Evolutionary conservation across 2,329 filamentous ascomycete genomes (phyloP), one percentile per base, ranked within the genome.

Genomic region (Macrophomina pseudophaseolina): DNA sequence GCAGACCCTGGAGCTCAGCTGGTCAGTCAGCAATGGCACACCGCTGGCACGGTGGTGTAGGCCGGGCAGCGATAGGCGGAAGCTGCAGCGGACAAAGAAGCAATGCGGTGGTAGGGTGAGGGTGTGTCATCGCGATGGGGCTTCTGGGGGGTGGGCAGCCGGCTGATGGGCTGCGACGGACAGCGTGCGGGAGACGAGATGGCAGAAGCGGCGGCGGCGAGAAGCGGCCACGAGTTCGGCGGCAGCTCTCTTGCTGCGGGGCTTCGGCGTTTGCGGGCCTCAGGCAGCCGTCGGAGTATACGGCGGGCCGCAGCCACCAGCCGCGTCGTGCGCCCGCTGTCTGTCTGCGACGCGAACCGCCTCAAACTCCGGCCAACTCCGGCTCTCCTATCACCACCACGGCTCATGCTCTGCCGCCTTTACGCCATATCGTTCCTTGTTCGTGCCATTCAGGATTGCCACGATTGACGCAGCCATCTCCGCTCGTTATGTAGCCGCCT

Each of bases 11-110:
- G 58, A 6, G 42, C 32, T 62, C 58, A 62, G 58, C 58, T 62
- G 28, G 42, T 62, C 58, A 49, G 58, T 62, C 58, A 62, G 58
- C 58, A 62, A 62, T n/a, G n/a, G 40, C 58, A 62, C 58, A 62
- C 58, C 58, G 58, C 58, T 40, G 58, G 58, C 32, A 14, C 32
- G 5, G 14, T 38, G 4, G 8, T 14, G 46, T 2, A 49, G 4
- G 23, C 23, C 12, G 9, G 18, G 28, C 23, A 16, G 11, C 33
- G 5, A 62, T 49, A 38, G 11, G 58, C 42, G 9, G 44, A 32
- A n/a, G 18, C 8, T 16, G 30, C 44, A 32, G 30, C 14, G 44
- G 28, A 49, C 35, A 49, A 49, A 28, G 58, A 38, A 28, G 30
- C 30, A 7, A 35, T 48, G 58, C 46, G 58, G 58, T 38, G 32